Base-by-base conservation (phyloP, 176 grass and related monocot genomes). In the Oryza punctata region DNA sequence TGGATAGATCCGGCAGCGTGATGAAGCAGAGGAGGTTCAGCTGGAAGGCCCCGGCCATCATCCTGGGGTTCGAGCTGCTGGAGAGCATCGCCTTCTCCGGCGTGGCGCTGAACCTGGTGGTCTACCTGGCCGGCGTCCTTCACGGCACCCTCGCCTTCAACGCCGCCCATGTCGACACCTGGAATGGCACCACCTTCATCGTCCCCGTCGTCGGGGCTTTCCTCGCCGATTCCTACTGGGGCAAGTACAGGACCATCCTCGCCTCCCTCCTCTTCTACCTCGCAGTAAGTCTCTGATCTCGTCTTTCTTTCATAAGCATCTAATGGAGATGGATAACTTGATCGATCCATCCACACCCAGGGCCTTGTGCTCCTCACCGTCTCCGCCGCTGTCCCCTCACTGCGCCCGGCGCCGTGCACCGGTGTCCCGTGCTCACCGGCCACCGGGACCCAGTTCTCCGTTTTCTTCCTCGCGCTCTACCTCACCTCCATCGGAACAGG, bases 131-230 rank as follows among this genome's bases (percentile, higher is more conserved):
- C 19, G 83, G 80, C 26, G 91, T 93, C 57, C 94, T 96, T 49
- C 94, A 93, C 64, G 84, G 91, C 38, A 63, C 46, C 66, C 86
- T 50, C 46, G 73, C 89, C 69, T 91, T 88, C 78, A 97, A 85
- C 92, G 94, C 94, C 12, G 86, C 88, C 57, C 89, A 93, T 14
- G 86, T 93, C 29, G 86, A 93, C 80, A 81, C 84, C 41, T 96
- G 94, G 94, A 93, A 85, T 63, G 94, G 94, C 24, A 93, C 89
- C 26, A 97, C 82, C 82, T 97, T 93, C 85, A 74, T 93, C 86
- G 78, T 90, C 27, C 89, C 91, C 25, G 79, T 97, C 66, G 16
- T 93, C 65, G 91, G 88, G 57, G 94, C 91, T 28, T 77, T 97
- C 75, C 78, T 97, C 63, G 91, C 94, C 64, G 94, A 97, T 72